Conservation (phyloP, 805 yeast species). For the Candida tibetensis region DNA sequence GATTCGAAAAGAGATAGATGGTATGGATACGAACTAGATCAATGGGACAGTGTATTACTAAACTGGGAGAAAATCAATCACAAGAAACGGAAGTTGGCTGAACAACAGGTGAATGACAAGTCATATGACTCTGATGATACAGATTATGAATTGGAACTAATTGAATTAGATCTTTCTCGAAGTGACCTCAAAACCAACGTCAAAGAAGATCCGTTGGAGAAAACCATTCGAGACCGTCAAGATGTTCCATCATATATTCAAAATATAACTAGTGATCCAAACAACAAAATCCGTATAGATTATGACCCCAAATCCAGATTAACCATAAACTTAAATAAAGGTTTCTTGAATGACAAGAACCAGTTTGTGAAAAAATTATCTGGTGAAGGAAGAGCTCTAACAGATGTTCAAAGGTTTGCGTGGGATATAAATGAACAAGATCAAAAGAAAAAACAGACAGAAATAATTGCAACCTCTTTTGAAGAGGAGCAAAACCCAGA, state of each 20-base stretch:
- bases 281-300: constrained; percentile 28
- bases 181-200: constrained; percentile 22
- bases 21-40: constrained; percentile 71
- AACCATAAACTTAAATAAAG: constrained; percentile 24
- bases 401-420: constrained; percentile 31
- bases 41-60: constrained; percentile 51
- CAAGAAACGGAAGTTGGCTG: constrained; percentile 5
- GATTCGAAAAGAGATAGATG: constrained; percentile 77
- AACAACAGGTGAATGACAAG: constrained; percentile 6
- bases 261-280: constrained; percentile 34
- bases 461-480: constrained; percentile 8
- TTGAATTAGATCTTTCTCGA: constrained; percentile 31
- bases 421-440: constrained; percentile 28
- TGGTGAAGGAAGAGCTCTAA: constrained; percentile 33
- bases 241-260: constrained; percentile 70
- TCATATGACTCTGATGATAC: constrained; percentile 33
- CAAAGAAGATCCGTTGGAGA: constrained; percentile 36
- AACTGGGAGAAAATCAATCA: constrained; percentile 43
- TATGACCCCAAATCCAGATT: constrained; percentile 55
- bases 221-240: constrained; percentile 60
- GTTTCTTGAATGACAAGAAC: constrained; percentile 36
- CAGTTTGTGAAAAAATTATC: constrained; percentile 53
- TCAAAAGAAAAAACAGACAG: constrained; percentile 10
- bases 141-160: constrained; percentile 39
- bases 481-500: constrained; percentile 10